These are phyloP conservation scores for Rutidosis leptorrhynchoides DNA, from an alignment of 129 eudicot species.

Conservation along the genomic window DNA sequence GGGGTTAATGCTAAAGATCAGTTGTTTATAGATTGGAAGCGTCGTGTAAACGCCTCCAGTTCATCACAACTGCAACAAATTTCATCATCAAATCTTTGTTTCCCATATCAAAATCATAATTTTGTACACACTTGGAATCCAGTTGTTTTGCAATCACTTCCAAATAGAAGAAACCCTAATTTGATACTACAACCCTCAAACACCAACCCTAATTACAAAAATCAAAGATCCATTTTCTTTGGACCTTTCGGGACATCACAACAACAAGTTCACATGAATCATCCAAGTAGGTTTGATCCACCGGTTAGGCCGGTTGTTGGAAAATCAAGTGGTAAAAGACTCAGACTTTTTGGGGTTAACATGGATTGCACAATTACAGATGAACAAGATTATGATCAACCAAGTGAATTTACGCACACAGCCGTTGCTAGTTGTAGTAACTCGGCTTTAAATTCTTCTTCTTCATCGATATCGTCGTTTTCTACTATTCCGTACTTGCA, in stretches of 20 bases:
- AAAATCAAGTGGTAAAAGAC: slow-evolving; percentile 62
- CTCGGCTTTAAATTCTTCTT: neutral
- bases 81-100: slow-evolving; percentile 23
- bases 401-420: slow-evolving; percentile 32
- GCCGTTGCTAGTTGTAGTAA: neutral
- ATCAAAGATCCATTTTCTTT: slow-evolving; percentile 40
- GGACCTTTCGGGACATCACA: slow-evolving; percentile 23
- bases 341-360: slow-evolving; percentile 88
- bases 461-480: slow-evolving; percentile 13
- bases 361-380: slow-evolving; percentile 67
- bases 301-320: slow-evolving; percentile 46
- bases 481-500: slow-evolving; percentile 42
- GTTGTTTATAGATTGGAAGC: slow-evolving; percentile 82
- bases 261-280: slow-evolving; percentile 29
- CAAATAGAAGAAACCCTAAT: slow-evolving; percentile 28
- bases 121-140: slow-evolving; percentile 46
- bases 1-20: slow-evolving; percentile 63
- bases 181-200: slow-evolving; percentile 24
- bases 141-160: slow-evolving; percentile 31
- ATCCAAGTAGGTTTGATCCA: slow-evolving; percentile 27
- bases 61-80: slow-evolving; percentile 14
- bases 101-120: slow-evolving; percentile 11
- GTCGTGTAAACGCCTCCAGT: slow-evolving; percentile 45
- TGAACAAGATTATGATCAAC: slow-evolving; percentile 30
- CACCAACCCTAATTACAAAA: slow-evolving; percentile 25